A percentile compares a stretch with the other conserved stretches of the same genome.
phyloP scores from a whole-genome alignment of 257 asterid species.

The Nicotiana tomentosiformis region DNA sequence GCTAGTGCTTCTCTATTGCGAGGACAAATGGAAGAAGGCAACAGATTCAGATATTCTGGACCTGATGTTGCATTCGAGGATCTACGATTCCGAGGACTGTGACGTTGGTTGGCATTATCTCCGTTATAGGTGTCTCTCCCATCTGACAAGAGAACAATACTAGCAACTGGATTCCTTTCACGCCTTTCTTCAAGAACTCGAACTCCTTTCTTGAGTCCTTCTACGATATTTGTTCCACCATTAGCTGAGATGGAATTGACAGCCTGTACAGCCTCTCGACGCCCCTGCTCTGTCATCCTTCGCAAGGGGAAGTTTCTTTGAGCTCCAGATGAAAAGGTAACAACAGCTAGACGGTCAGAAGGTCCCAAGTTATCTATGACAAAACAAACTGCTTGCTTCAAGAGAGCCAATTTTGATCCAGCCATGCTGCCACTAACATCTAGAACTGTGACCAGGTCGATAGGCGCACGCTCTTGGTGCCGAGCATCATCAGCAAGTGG shows the following conservation, averaged over 20 bases:
- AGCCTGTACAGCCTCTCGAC: constrained; percentile 28
- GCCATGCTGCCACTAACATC: constrained; percentile 42
- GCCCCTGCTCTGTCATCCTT: constrained; percentile 36
- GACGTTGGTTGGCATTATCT: neutral
- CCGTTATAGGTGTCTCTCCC: constrained; percentile 27
- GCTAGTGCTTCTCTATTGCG: neutral
- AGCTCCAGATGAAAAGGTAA: constrained; percentile 27
- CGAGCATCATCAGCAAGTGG: constrained; percentile 15
- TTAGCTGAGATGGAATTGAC: constrained; percentile 16
- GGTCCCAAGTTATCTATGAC: constrained; percentile 30
- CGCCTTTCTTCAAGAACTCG: constrained; percentile 28
- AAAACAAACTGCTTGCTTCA: constrained; percentile 25
- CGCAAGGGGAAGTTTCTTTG: constrained; percentile 21
- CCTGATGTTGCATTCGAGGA: constrained; percentile 3
- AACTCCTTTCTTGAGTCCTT: constrained; percentile 27
- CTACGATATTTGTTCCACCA: constrained; percentile 31
- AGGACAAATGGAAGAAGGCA: constrained; percentile 28
- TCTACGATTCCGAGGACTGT: neutral
- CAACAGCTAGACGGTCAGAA: constrained; percentile 29
- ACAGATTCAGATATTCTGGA: constrained; percentile 9
- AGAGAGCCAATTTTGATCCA: constrained; percentile 27
- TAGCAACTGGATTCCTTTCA: constrained; percentile 24
- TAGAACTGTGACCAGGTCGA: constrained; percentile 39
- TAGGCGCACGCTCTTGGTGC: constrained; percentile 20
- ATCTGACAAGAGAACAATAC: constrained; percentile 38